Base-by-base conservation (phyloP, 2,329 filamentous ascomycete genomes). In the Fusarium sp. region DNA sequence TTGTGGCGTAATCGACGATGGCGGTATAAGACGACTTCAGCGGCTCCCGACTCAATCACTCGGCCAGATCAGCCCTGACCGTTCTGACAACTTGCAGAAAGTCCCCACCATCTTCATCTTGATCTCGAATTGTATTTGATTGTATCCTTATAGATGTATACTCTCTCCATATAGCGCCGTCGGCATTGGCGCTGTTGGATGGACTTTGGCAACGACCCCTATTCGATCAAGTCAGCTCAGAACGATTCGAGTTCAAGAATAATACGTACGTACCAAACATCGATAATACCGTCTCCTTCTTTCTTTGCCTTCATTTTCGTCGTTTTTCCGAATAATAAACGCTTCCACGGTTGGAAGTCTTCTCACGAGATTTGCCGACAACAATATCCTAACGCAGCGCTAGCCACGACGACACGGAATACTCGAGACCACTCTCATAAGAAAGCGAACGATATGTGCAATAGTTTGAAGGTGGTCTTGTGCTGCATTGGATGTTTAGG, bases 191-290 rank as follows among this genome's bases (percentile, higher is more conserved):
- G 58, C 11, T 44, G 43, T 49, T 9, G 12, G 13, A 30, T 9
- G 10, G 13, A 27, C 29, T 27, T 51, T 49, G 51, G 13, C 38
- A 7, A 8, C 11, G 40, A 16, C 56, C 64, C 64, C 64, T 67
- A 62, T 66, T 34, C n/a, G 16, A 13, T 8, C 9, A n/a, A 44
- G 40, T 45, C 41, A 55, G 40, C 45, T 22, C 27, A 43, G 24
- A 25, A 32, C 16, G 9, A 34, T 32, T 10, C 7, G 47, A 13
- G 22, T 12, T 20, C 11, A 25, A 22, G 15, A 4, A 40, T 43
- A 27, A 41, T 12, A 4, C 10, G 51, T 56, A 20, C 32, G 51
- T 56, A 20, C 40, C 4, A 4, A n/a, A 1, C 2, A n/a, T 3
- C 12, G 3, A 25, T 24, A 3, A 12, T 3, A 12, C 2, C 4